These are phyloP conservation scores for Spathaspora passalidarum DNA, from an alignment of 805 yeast genomes.

Conservation along the genomic window DNA sequence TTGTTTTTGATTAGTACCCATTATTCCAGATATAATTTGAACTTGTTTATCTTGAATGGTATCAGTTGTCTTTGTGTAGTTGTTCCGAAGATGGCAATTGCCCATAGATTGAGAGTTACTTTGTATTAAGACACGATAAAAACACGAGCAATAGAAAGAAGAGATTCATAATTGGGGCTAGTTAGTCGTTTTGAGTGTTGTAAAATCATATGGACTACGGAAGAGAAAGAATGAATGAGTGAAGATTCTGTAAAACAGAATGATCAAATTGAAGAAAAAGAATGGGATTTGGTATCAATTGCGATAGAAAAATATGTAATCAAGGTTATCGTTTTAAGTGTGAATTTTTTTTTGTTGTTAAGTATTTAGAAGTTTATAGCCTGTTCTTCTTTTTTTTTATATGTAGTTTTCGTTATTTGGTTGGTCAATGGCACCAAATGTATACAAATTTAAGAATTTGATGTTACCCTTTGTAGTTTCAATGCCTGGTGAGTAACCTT, in stretches of 20 bases:
- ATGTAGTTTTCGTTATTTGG: background rate
- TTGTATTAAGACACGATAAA: conserved; percentile 18
- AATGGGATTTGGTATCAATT: no score
- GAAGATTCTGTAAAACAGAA: no score
- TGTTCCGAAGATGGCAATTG: conserved; percentile 83
- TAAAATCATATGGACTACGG: no score
- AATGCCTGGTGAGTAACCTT: no score
- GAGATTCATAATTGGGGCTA: background rate
- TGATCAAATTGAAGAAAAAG: no score
- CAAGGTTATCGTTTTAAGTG: background rate
- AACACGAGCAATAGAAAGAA: background rate
- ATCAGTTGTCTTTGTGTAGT: conserved; percentile 83
- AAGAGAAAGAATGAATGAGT: no score
- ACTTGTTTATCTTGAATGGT: conserved; percentile 74
- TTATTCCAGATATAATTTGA: conserved; percentile 80
- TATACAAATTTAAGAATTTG: background rate
- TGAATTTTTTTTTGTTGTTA: background rate
- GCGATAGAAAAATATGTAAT: no score
- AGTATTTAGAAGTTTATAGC: background rate
- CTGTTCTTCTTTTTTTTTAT: background rate
- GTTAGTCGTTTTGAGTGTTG: no score
- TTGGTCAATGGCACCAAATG: background rate
- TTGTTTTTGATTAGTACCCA: conserved; percentile 86
- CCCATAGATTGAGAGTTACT: conserved; percentile 75
- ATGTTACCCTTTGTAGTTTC: no score